A percentile compares a stretch with the other conserved stretches of the same genome.
phyloP scores from a whole-genome alignment of 768 basidiomycete species.

The Lactarius deliciosus region DNA sequence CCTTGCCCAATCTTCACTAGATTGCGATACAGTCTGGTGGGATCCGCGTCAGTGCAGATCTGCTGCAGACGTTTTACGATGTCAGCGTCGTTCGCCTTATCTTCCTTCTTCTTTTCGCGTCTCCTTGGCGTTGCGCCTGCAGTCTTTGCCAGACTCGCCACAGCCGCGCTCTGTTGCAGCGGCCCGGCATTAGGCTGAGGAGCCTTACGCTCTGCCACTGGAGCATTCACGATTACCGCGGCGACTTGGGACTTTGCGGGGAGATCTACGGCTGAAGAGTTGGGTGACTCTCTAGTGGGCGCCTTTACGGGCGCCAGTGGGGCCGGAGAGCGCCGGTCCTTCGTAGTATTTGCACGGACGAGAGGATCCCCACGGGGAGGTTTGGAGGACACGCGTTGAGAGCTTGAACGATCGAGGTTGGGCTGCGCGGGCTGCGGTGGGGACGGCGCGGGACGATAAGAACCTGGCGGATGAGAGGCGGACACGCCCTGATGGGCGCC shows the following conservation, averaged over 20 bases:
- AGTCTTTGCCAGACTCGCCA: slow-evolving; percentile 62
- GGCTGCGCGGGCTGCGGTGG: slow-evolving; percentile 64
- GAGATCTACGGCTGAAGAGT: slow-evolving; percentile 25
- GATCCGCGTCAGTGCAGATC: slow-evolving; percentile 98
- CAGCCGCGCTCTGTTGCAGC: slow-evolving; percentile 62
- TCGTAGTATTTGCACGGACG: slow-evolving; percentile 67
- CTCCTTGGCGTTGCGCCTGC: slow-evolving; percentile 81
- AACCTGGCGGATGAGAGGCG: slow-evolving; percentile 43
- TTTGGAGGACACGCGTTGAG: slow-evolving; percentile 65
- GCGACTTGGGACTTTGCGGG: slow-evolving; percentile 11
- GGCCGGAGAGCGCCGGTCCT: slow-evolving; percentile 51
- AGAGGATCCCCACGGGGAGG: slow-evolving; percentile 41
- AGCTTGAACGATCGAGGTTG: slow-evolving; percentile 82
- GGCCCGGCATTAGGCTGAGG: slow-evolving; percentile 36
- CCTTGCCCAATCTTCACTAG: slow-evolving; percentile 98
- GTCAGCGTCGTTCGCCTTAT: slow-evolving; percentile 80
- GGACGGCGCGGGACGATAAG: slow-evolving; percentile 76
- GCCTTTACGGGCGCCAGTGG: slow-evolving; percentile 32
- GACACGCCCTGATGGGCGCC: slow-evolving; percentile 26
- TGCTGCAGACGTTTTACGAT: slow-evolving; percentile 88
- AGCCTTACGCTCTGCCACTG: slow-evolving; percentile 37
- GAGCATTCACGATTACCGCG: background rate
- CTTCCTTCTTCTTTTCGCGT: slow-evolving; percentile 81
- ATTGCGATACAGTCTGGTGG: slow-evolving; percentile 88
- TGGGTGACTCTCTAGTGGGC: slow-evolving; percentile 22